phyloP scores from a whole-genome alignment of 164 flowering plant genomes.

The Piper longum region DNA sequence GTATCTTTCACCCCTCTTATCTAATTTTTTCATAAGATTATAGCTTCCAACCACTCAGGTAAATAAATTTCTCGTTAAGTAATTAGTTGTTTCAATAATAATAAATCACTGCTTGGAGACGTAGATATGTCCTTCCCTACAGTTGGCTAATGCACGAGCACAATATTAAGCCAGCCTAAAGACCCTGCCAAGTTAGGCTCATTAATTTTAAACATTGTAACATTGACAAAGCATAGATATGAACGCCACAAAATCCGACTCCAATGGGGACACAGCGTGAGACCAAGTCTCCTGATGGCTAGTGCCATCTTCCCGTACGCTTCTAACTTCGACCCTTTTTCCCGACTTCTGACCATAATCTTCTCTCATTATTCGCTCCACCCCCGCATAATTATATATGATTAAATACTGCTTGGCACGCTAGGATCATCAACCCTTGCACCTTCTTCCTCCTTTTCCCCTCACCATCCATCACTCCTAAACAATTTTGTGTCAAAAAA shows the following conservation, averaged over 20 bases:
- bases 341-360: neutral
- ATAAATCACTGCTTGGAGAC: too few species aligned
- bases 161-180: too few species aligned
- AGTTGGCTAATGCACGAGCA: too few species aligned
- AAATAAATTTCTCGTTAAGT: too few species aligned
- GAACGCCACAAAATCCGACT: neutral
- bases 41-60: too few species aligned
- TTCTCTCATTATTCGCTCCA: neutral
- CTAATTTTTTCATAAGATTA: too few species aligned
- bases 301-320: neutral
- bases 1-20: too few species aligned
- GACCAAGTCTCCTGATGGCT: neutral
- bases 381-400: neutral
- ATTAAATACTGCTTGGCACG: conserved; percentile 10
- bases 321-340: neutral
- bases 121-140: too few species aligned
- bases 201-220: too few species aligned
- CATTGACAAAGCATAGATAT: neutral
- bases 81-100: too few species aligned
- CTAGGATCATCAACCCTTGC: conserved; percentile 15
- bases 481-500: neutral
- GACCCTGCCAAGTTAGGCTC: neutral
- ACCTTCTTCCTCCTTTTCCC: conserved; percentile 3
- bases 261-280: neutral
- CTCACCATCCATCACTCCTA: conserved; percentile 2